Evolutionary conservation across 352 stramenopile genomes (phyloP).

Genomic region (Peronosclerospora sorghi): DNA sequence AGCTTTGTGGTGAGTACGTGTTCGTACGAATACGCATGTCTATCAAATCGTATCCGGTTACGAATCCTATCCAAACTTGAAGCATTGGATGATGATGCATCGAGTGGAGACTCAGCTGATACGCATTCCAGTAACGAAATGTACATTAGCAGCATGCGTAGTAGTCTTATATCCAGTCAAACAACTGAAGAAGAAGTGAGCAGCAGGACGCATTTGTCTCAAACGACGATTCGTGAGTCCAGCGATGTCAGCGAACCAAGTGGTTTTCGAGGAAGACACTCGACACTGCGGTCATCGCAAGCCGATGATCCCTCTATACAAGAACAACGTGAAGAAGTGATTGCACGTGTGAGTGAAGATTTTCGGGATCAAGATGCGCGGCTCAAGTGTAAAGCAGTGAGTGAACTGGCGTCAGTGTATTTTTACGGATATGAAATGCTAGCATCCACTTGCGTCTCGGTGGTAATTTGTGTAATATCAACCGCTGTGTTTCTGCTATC

Average conservation of each 20-base stretch:
- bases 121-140: neutral
- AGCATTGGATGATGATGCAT: constrained; percentile 16
- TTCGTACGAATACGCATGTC: constrained; percentile 69
- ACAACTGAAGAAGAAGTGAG: too few relatives aligned
- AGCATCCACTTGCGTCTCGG: constrained; percentile 24
- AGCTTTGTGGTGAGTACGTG: constrained; percentile 49
- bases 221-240: too few relatives aligned
- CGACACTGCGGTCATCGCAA: neutral
- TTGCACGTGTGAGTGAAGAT: constrained; percentile 17
- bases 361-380: constrained; percentile 12
- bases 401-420: constrained; percentile 8
- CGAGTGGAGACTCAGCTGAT: neutral
- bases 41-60: constrained; percentile 52
- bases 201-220: too few relatives aligned
- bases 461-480: constrained; percentile 19
- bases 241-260: too few relatives aligned
- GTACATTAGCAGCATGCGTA: constrained; percentile 2
- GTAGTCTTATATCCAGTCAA: neutral
- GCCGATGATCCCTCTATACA: constrained; percentile 9
- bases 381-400: constrained; percentile 19
- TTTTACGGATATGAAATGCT: constrained; percentile 34
- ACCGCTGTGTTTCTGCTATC: constrained; percentile 24
- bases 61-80: constrained; percentile 27
- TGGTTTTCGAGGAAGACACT: too few relatives aligned
- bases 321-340: constrained; percentile 15